phyloP scores from a whole-genome alignment of 805 yeast species.

The Jamesozyma spencerorum region DNA sequence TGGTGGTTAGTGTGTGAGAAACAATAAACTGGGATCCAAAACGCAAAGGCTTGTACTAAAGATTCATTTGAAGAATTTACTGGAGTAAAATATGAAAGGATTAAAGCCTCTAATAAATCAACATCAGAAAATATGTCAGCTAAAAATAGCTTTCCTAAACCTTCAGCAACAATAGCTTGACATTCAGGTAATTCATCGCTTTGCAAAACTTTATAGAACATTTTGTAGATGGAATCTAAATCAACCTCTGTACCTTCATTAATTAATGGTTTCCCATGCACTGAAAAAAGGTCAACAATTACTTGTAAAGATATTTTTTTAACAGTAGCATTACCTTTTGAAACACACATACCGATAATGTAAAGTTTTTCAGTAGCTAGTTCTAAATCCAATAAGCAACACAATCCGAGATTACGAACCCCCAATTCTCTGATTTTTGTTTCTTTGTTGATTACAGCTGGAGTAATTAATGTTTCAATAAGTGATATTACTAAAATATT shows the following conservation, averaged over 20 bases:
- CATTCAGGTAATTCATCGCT: slow-evolving; percentile 49
- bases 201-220: slow-evolving; percentile 58
- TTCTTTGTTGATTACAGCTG: slow-evolving; percentile 59
- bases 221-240: slow-evolving; percentile 53
- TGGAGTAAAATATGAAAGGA: slow-evolving; percentile 71
- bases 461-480: slow-evolving; percentile 66
- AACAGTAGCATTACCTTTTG: slow-evolving; percentile 55
- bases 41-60: slow-evolving; percentile 69
- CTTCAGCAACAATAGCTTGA: slow-evolving; percentile 78
- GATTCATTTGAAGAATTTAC: slow-evolving; percentile 51
- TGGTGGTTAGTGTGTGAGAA: slow-evolving; percentile 70
- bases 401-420: slow-evolving; percentile 66
- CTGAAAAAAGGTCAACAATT: slow-evolving; percentile 68
- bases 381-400: slow-evolving; percentile 59
- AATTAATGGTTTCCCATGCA: slow-evolving; percentile 63
- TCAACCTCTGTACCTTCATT: slow-evolving; percentile 58
- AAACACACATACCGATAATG: slow-evolving; percentile 59
- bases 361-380: slow-evolving; percentile 57
- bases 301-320: slow-evolving; percentile 56
- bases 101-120: slow-evolving; percentile 59
- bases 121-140: slow-evolving; percentile 67
- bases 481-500: slow-evolving; percentile 60
- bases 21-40: slow-evolving; percentile 82
- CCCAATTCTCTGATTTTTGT: slow-evolving; percentile 54
- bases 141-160: slow-evolving; percentile 70